Conservation (phyloP, 1,139 yeast species). For the Yamadazyma aaseri region DNA sequence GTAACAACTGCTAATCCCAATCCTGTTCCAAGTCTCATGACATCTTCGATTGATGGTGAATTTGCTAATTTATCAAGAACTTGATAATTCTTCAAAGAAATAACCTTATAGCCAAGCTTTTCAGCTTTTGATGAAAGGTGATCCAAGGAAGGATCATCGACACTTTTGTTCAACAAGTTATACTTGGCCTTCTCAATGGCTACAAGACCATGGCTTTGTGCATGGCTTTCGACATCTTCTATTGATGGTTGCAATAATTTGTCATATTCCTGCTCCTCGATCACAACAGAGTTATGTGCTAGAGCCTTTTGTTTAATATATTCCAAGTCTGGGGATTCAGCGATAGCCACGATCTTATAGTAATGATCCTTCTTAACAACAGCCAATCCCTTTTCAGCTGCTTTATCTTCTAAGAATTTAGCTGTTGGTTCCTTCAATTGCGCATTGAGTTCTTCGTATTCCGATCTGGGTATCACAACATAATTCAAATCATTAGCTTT, state of each 20-base stretch:
- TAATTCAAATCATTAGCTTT: constrained; percentile 14
- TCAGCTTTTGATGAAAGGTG: constrained; percentile 19
- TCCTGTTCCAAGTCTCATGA: constrained; percentile 11
- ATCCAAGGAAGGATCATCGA: constrained; percentile 20
- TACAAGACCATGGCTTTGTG: constrained; percentile 10
- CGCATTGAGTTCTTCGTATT: constrained; percentile 13
- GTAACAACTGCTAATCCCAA: constrained; percentile 17
- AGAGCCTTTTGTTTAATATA: constrained; percentile 23
- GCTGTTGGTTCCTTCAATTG: constrained; percentile 20
- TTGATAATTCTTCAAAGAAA: constrained; percentile 8
- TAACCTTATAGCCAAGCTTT: constrained; percentile 11
- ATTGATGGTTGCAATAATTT: constrained; percentile 13
- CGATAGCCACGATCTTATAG: constrained; percentile 4
- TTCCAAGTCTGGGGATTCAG: constrained; percentile 13
- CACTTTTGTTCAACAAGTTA: constrained; percentile 13
- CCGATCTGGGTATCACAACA: constrained; percentile 8
- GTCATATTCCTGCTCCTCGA: constrained; percentile 20
- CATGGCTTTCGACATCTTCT: constrained; percentile 11
- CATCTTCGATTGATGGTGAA: constrained; percentile 16
- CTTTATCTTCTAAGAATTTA: constrained; percentile 24
- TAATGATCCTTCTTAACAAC: constrained; percentile 6
- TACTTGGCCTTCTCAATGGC: constrained; percentile 21
- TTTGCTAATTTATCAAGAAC: constrained; percentile 7
- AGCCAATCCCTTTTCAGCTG: constrained; percentile 12
- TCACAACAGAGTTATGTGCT: constrained; percentile 16